These are phyloP conservation scores for Pseudogymnoascus sp. DNA, from an alignment of 2,329 filamentous ascomycete species.

Conservation along the genomic window DNA sequence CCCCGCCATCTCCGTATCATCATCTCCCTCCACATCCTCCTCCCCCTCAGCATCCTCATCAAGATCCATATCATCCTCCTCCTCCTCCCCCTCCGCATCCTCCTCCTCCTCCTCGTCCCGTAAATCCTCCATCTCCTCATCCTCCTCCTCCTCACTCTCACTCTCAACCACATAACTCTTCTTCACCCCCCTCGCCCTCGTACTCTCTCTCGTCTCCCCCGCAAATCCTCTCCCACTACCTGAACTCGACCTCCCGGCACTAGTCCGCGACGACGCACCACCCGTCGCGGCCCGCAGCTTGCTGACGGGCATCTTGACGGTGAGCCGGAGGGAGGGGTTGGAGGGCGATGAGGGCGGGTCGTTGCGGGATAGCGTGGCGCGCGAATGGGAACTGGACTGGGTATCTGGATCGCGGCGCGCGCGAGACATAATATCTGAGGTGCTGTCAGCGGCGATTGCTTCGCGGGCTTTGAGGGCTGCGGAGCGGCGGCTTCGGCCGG, in stretches of 20 bases:
- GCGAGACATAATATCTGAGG: neutral
- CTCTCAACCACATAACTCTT: constrained; percentile 38
- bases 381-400: neutral
- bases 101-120: constrained; percentile 16
- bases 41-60: constrained; percentile 32
- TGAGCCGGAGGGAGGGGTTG: constrained; percentile 25
- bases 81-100: constrained; percentile 12
- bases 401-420: neutral
- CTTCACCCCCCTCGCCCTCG: constrained; percentile 25
- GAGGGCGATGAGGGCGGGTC: constrained; percentile 20
- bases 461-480: neutral
- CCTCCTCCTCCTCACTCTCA: constrained; percentile 26
- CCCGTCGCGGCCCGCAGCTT: constrained; percentile 27
- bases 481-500: neutral
- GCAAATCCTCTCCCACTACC: constrained; percentile 20
- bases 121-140: constrained; percentile 18
- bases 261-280: constrained; percentile 14
- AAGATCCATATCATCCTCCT: constrained; percentile 19
- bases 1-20: constrained; percentile 31
- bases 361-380: constrained; percentile 24
- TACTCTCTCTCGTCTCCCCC: constrained; percentile 26
- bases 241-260: constrained; percentile 11
- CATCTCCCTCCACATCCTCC: constrained; percentile 31
- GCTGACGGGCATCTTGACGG: constrained; percentile 27
- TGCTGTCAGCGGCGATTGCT: neutral